Conservation (phyloP, 768 basidiomycete genomes). For the Pulveroboletus ravenelii region DNA sequence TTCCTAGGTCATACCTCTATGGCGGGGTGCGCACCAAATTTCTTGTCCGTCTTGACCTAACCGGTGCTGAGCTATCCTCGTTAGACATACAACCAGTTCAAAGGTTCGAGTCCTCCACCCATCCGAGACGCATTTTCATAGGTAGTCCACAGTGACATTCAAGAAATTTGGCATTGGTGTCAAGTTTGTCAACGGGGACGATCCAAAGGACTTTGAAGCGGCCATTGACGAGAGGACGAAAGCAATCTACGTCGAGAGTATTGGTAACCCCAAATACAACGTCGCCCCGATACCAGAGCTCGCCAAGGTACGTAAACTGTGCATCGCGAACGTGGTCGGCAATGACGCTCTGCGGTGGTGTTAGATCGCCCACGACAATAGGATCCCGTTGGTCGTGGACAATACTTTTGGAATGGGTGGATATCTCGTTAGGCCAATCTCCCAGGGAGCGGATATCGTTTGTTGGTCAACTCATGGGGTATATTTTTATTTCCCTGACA, state of each 20-base stretch:
- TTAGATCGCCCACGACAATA: constrained; percentile 55
- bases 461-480: constrained; percentile 20
- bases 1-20: constrained; percentile 45
- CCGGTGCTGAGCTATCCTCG: neutral
- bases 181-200: constrained; percentile 48
- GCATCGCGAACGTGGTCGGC: neutral
- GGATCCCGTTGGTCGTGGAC: constrained; percentile 61
- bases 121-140: neutral
- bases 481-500: neutral
- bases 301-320: constrained; percentile 39
- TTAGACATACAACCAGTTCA: constrained; percentile 62
- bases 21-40: constrained; percentile 44
- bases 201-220: constrained; percentile 43
- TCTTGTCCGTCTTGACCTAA: neutral
- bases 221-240: constrained; percentile 61
- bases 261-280: constrained; percentile 59
- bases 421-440: constrained; percentile 50
- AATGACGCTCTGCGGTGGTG: neutral
- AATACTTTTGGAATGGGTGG: constrained; percentile 64
- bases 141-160: constrained; percentile 38
- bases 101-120: constrained; percentile 33
- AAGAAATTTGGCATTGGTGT: constrained; percentile 51
- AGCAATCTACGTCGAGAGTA: constrained; percentile 54
- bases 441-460: constrained; percentile 55
- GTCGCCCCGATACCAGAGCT: constrained; percentile 53